Conservation (phyloP, 176 grass and related monocot genomes). For the Lolium rigidum region DNA sequence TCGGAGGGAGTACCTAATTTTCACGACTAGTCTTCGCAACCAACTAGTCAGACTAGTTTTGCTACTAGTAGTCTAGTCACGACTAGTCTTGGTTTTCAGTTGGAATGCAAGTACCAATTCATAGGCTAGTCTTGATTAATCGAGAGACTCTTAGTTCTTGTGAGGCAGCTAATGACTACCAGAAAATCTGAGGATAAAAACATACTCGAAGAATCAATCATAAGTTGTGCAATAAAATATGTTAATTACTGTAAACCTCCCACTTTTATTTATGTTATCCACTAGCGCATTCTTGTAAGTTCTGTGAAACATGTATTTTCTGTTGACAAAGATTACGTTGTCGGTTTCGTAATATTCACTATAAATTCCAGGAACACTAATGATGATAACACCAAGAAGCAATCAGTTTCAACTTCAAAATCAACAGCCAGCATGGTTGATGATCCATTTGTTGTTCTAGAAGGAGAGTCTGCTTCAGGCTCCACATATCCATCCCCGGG, state of each 20-base stretch:
- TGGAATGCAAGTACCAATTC: no score
- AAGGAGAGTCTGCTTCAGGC: slow-evolving; percentile 57
- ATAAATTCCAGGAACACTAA: slow-evolving; percentile 65
- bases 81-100: no score
- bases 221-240: slow-evolving; percentile 13
- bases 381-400: slow-evolving; percentile 48
- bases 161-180: no score
- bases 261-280: background rate
- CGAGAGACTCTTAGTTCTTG: no score
- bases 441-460: slow-evolving; percentile 77
- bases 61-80: no score
- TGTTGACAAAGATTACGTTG: background rate
- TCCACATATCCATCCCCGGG: slow-evolving; percentile 58
- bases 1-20: no score
- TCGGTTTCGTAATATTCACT: slow-evolving; percentile 26
- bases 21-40: no score
- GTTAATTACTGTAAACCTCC: background rate
- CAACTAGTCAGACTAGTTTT: no score
- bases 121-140: no score
- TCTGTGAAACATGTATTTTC: background rate
- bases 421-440: slow-evolving; percentile 44
- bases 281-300: slow-evolving; percentile 8
- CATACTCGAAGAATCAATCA: background rate
- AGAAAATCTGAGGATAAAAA: slow-evolving; percentile 1
- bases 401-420: slow-evolving; percentile 52